These are phyloP conservation scores for Macadamia integrifolia DNA, from an alignment of 164 flowering plant species.

Conservation along the genomic window DNA sequence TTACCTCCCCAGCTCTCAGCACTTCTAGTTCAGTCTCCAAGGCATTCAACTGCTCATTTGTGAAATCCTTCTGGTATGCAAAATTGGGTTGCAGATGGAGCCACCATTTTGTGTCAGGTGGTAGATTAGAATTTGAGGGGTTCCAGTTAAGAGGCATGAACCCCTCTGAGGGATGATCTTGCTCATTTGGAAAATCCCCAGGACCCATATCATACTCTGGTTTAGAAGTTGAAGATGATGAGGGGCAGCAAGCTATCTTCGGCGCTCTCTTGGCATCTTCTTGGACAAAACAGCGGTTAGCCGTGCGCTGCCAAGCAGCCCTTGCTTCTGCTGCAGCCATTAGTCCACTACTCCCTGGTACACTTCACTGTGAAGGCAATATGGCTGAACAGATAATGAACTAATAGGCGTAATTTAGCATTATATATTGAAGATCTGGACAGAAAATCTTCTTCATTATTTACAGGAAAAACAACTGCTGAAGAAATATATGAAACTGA, in stretches of 20 bases:
- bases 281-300: conserved; percentile 85
- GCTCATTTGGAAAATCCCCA: conserved; percentile 16
- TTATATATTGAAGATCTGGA: too few species aligned
- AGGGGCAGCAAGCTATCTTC: conserved; percentile 53
- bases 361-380: conserved; percentile 18
- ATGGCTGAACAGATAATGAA: too few species aligned
- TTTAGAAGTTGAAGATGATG: conserved; percentile 35
- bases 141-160: conserved; percentile 27
- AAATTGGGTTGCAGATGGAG: conserved; percentile 33
- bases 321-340: conserved; percentile 98
- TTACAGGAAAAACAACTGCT: too few species aligned
- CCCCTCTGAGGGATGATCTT: conserved; percentile 18
- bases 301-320: conserved; percentile 88
- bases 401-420: too few species aligned
- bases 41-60: conserved; percentile 25
- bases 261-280: conserved; percentile 91
- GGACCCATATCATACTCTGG: conserved; percentile 15
- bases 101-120: conserved; percentile 46
- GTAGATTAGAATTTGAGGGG: conserved; percentile 19
- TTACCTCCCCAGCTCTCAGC: conserved; percentile 11
- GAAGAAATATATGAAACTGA: too few species aligned
- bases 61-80: conserved; percentile 25
- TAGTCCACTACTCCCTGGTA: conserved; percentile 12
- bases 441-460: too few species aligned
- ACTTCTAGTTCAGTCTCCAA: conserved; percentile 30